Base-by-base conservation (phyloP, 306 rosid genomes). In the Quercus dentata region DNA sequence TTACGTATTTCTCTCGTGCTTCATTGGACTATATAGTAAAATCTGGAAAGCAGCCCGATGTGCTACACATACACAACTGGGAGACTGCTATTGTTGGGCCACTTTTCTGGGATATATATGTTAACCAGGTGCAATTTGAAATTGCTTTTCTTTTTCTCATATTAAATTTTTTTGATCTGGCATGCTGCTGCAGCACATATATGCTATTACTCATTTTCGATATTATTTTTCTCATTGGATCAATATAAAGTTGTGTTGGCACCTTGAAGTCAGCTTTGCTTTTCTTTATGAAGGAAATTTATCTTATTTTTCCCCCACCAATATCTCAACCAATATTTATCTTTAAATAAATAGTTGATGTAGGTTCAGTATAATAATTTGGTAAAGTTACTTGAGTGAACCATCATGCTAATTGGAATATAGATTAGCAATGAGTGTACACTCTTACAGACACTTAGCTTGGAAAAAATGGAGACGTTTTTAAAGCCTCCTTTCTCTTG, bases 81-180 rank as follows among this genome's bases (percentile, higher is more conserved):
- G 94, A 94, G 89, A 94, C 98, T 82, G 92, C 98, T 74, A 88
- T 94, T 41, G 71, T 87, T 86, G 98, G 92, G 77, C 97, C 98
- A 27, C 98, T 94, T 88, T 94, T 94, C 83, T 94, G 98, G 98
- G 98, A 94, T 85, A 82, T 90, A 73, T 88, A 88, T 86, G 91
- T 83, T 73, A 78, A 89, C 38, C 92, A 94, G 98, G 98, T 94
- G 63, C 58, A 80, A 71, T 80, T 73, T 33, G 7, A 12, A 63
- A 74, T 71, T 12, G 61, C 14, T 17, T 51, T 38, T 65, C 74
- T 80, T 73, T 49, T 74, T 49, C 19, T 31, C 14, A 35, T 75
- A 68, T 57, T 46, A 23, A 46, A 18, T 79, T 56, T 7, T 7
- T 17, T 69, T 67, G 23, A 56, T 49, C 13, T 49, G 54, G 54